A percentile compares a stretch with the other conserved stretches of the same genome.
These are phyloP conservation scores for Lentinula guzmanii DNA, from an alignment of 768 basidiomycete genomes.

Conservation along the genomic window DNA sequence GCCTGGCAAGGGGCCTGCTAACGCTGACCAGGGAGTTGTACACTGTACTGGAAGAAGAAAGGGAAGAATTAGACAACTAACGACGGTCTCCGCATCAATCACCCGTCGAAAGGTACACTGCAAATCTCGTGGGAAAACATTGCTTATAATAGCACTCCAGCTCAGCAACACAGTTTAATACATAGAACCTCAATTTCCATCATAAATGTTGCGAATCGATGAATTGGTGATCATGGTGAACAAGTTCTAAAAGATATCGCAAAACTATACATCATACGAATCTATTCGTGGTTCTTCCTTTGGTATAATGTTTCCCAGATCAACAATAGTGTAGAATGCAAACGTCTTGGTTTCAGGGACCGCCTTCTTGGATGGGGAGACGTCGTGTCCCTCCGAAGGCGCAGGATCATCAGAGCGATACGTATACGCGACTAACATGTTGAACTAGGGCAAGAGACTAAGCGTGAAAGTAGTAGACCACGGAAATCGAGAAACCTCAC, in stretches of 20 bases:
- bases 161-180: no score
- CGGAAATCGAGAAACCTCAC: slow-evolving; percentile 34
- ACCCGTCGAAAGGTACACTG: neutral
- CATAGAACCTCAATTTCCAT: no score
- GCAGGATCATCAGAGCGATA: slow-evolving; percentile 87
- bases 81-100: neutral
- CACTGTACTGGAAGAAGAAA: neutral
- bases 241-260: slow-evolving; percentile 2
- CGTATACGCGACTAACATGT: slow-evolving; percentile 90
- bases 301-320: slow-evolving; percentile 66
- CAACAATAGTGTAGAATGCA: slow-evolving; percentile 81
- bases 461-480: neutral
- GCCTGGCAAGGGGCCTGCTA: slow-evolving; percentile 33
- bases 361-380: slow-evolving; percentile 30
- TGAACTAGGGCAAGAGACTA: slow-evolving; percentile 53
- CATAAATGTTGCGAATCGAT: no score
- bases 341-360: slow-evolving; percentile 79
- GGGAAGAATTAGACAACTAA: neutral
- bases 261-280: slow-evolving; percentile 11
- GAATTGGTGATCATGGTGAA: neutral
- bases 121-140: neutral
- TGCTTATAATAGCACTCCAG: neutral
- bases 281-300: slow-evolving; percentile 42
- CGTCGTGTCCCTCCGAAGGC: slow-evolving; percentile 55
- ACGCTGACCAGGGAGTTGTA: slow-evolving; percentile 1